phyloP scores from a whole-genome alignment of 495 filamentous ascomycete genomes.

The Lasiosphaeria hispida region DNA sequence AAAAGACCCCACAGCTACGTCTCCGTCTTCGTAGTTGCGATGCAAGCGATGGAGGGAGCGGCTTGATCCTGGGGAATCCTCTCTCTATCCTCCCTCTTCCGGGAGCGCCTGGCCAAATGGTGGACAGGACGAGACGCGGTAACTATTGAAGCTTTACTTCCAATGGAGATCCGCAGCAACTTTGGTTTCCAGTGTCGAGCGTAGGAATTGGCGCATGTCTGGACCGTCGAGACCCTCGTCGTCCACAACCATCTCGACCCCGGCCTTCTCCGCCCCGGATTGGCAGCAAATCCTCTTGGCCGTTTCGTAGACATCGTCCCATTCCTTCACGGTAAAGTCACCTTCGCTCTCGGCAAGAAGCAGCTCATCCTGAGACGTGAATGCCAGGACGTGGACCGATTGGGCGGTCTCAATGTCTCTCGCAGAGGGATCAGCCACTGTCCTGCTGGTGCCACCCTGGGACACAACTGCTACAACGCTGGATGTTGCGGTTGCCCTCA shows the following conservation, averaged over 20 bases:
- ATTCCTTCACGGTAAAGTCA: conserved; percentile 69
- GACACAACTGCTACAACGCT: conserved; percentile 59
- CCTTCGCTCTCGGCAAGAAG: conserved; percentile 81
- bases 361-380: conserved; percentile 70
- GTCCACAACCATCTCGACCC: conserved; percentile 48
- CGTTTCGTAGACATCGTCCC: conserved; percentile 66
- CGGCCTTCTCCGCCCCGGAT: conserved; percentile 34
- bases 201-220: conserved; percentile 59
- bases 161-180: conserved; percentile 57
- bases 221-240: conserved; percentile 38
- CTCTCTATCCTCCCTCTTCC: not conserved
- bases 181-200: conserved; percentile 61
- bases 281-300: conserved; percentile 64
- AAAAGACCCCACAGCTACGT: not conserved
- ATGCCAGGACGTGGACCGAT: conserved; percentile 75
- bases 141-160: conserved; percentile 42
- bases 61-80: not conserved
- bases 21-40: conserved; percentile 2
- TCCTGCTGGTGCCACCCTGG: conserved; percentile 41
- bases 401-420: conserved; percentile 54
- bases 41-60: not conserved
- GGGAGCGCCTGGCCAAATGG: not conserved
- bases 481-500: conserved; percentile 66
- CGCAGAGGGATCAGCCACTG: conserved; percentile 55
- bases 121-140: conserved; percentile 2